These are phyloP conservation scores for Isochrysis galbana DNA, from an alignment of 78 protist species.

Conservation along the genomic window DNA sequence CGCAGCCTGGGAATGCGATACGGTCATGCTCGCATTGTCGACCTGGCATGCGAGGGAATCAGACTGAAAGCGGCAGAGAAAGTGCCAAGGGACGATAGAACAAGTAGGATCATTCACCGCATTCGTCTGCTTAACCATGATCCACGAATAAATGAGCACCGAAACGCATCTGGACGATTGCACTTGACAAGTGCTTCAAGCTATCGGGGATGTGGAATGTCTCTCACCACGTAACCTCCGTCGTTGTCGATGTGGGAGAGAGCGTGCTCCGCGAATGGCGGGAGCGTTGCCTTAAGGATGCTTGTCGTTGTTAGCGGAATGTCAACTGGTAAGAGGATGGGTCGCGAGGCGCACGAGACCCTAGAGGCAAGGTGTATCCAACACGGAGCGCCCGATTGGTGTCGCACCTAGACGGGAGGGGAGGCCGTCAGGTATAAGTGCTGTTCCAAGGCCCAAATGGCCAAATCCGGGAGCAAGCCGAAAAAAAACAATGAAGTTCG, in stretches of 20 bases:
- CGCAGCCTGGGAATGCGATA: too few relatives aligned
- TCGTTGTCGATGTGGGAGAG: neutral
- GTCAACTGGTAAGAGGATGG: neutral
- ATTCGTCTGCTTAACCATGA: too few relatives aligned
- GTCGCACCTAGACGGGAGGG: neutral
- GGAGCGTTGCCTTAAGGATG: neutral
- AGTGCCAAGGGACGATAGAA: too few relatives aligned
- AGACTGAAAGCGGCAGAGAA: too few relatives aligned
- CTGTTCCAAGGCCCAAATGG: too few relatives aligned
- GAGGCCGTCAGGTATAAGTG: too few relatives aligned
- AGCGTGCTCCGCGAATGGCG: neutral
- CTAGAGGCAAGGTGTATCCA: neutral
- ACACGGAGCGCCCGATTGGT: neutral
- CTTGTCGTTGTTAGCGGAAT: neutral
- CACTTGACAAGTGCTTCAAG: neutral
- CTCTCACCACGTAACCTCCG: too few relatives aligned
- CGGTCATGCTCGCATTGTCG: neutral
- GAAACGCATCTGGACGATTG: neutral
- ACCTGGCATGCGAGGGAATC: neutral
- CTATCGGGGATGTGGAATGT: too few relatives aligned
- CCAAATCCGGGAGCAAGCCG: too few relatives aligned
- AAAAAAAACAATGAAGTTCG: too few relatives aligned
- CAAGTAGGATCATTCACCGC: too few relatives aligned
- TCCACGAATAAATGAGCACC: too few relatives aligned
- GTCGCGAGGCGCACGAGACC: neutral